A percentile compares a stretch with the other conserved stretches of the same genome.
Conservation (phyloP, 2,329 filamentous ascomycete genomes). For the Exophiala mesophila region DNA sequence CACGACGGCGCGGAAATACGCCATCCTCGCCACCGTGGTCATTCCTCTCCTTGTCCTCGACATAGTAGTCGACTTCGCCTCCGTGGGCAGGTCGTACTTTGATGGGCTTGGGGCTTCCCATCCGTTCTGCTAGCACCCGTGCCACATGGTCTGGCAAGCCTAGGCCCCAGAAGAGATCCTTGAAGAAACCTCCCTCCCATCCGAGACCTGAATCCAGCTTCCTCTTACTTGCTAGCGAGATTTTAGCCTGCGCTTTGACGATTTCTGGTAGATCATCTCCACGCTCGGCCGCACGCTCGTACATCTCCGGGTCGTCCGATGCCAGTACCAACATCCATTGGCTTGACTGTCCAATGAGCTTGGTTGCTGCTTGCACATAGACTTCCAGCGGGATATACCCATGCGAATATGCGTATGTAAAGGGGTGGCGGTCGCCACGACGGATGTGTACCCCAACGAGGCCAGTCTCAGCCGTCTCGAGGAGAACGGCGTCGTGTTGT, state of each 20-base stretch:
- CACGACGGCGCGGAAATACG: neutral
- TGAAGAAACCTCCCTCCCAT: slow-evolving; percentile 86
- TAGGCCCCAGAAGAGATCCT: slow-evolving; percentile 73
- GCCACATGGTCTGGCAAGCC: slow-evolving; percentile 48
- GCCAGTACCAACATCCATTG: slow-evolving; percentile 52
- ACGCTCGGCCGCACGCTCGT: slow-evolving; percentile 54
- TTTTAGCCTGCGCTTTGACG: slow-evolving; percentile 66
- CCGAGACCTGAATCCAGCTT: slow-evolving; percentile 59
- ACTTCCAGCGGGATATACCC: slow-evolving; percentile 71
- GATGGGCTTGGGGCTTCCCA: slow-evolving; percentile 13
- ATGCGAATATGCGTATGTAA: slow-evolving; percentile 69
- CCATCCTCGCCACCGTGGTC: neutral
- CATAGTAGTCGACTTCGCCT: too few species aligned
- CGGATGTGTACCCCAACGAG: slow-evolving; percentile 72
- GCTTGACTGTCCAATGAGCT: slow-evolving; percentile 34
- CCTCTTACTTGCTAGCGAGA: slow-evolving; percentile 73
- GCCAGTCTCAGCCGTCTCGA: slow-evolving; percentile 46
- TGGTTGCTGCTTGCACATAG: slow-evolving; percentile 58
- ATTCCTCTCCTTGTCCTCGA: slow-evolving; percentile 3
- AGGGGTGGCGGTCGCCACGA: slow-evolving; percentile 71
- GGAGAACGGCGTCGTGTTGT: slow-evolving; percentile 21
- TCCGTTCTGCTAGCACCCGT: slow-evolving; percentile 9
- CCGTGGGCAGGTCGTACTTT: slow-evolving; percentile 12
- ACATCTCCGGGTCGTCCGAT: slow-evolving; percentile 75
- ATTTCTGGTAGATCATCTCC: slow-evolving; percentile 29